A percentile compares a stretch with the other conserved stretches of the same genome.
These are phyloP conservation scores for Ustilago esculenta DNA, from an alignment of 1,284 basidiomycete species.

Conservation along the genomic window DNA sequence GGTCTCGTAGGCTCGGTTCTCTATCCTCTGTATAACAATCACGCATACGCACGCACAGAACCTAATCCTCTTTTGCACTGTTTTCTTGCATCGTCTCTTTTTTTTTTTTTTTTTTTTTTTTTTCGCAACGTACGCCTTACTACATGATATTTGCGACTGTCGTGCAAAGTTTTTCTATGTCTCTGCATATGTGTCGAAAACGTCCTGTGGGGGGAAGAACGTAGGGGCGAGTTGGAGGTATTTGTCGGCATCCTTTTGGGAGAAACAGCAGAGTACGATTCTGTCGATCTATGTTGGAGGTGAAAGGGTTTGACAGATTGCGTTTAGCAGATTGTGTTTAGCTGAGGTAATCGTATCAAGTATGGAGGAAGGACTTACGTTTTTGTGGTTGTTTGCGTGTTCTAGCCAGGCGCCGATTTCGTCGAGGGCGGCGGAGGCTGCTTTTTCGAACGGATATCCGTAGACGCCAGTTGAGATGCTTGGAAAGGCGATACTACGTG, in stretches of 20 bases:
- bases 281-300: constrained; percentile 54
- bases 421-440: constrained; percentile 46
- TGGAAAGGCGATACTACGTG: constrained; percentile 60
- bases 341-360: too few species aligned
- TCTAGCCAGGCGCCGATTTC: constrained; percentile 51
- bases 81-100: constrained; percentile 3
- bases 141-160: too few species aligned
- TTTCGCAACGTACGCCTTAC: background rate
- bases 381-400: constrained; percentile 6
- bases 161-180: background rate
- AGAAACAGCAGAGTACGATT: constrained; percentile 59
- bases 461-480: constrained; percentile 65
- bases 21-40: background rate
- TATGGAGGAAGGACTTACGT: constrained; percentile 17
- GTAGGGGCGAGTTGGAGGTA: constrained; percentile 29
- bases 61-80: background rate
- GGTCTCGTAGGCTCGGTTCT: background rate
- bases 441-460: constrained; percentile 60
- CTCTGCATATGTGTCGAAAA: constrained; percentile 31
- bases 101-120: background rate
- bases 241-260: constrained; percentile 40
- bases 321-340: too few species aligned
- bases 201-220: constrained; percentile 27
- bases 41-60: background rate
- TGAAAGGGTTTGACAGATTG: too few species aligned